Evolutionary conservation across 768 basidiomycete species (phyloP).

Genomic region (Daedaleopsis nitida): DNA sequence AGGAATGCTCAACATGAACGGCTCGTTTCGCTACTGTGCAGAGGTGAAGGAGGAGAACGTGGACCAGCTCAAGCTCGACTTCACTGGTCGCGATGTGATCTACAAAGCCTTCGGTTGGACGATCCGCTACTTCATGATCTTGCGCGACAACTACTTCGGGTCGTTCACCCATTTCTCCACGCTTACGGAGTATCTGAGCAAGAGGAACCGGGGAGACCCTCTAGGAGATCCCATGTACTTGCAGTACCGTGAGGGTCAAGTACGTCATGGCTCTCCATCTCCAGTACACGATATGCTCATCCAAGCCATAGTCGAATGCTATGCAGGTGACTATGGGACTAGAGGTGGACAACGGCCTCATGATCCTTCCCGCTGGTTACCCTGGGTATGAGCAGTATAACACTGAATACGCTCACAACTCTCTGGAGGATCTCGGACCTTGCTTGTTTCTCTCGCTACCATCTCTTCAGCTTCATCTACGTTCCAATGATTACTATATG

Average conservation of each 20-base stretch:
- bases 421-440: conserved; percentile 48
- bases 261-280: conserved; percentile 35
- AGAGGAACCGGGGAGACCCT: conserved; percentile 54
- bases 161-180: conserved; percentile 93
- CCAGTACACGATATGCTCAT: neutral
- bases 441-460: conserved; percentile 62
- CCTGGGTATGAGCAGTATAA: conserved; percentile 56
- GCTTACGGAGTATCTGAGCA: conserved; percentile 80
- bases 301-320: conserved; percentile 65
- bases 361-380: conserved; percentile 68
- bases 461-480: conserved; percentile 71
- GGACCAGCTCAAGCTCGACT: conserved; percentile 72
- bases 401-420: conserved; percentile 22
- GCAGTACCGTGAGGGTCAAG: conserved; percentile 82
- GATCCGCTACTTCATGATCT: conserved; percentile 82
- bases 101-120: conserved; percentile 87
- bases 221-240: conserved; percentile 80
- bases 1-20: conserved; percentile 56
- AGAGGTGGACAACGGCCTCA: conserved; percentile 48
- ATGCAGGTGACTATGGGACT: conserved; percentile 74
- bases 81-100: conserved; percentile 56
- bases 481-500: conserved; percentile 88
- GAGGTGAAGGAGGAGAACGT: conserved; percentile 68
- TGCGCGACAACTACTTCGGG: conserved; percentile 94
- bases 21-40: conserved; percentile 75